Evolutionary conservation across 495 filamentous ascomycete species (phyloP).

Genomic region (Podospora fimiseda): DNA sequence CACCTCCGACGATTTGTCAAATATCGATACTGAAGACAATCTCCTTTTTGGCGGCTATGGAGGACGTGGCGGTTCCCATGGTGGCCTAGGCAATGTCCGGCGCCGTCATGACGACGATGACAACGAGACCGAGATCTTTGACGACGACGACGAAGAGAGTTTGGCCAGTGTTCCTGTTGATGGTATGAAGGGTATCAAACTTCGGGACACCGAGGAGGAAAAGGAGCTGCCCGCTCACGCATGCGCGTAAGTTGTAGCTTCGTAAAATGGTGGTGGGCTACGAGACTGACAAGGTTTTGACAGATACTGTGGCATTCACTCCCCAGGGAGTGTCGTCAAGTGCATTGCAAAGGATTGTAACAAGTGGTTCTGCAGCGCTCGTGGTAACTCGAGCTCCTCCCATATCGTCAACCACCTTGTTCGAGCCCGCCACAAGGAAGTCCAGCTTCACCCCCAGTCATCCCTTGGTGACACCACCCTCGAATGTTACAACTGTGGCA

Average conservation of each 20-base stretch:
- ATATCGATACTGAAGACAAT: conserved; percentile 70
- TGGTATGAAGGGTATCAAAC: conserved; percentile 60
- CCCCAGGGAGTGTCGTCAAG: conserved; percentile 89
- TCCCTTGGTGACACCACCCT: conserved; percentile 95
- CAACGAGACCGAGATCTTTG: conserved; percentile 79
- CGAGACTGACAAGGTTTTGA: conserved; percentile 11
- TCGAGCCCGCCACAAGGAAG: conserved; percentile 95
- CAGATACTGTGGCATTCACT: conserved; percentile 97
- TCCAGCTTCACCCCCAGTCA: conserved; percentile 90
- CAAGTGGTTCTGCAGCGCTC: conserved; percentile 99
- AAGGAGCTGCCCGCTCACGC: conserved; percentile 91
- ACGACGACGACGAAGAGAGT: conserved; percentile 90
- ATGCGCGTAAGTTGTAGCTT: conserved; percentile 69
- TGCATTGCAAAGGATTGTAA: conserved; percentile 73
- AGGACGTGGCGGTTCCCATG: conserved; percentile 50
- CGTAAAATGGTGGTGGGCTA: neutral
- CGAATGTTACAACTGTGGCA: conserved; percentile 99
- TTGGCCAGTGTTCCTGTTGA: conserved; percentile 79
- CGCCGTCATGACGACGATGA: conserved; percentile 75
- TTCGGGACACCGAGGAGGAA: conserved; percentile 66
- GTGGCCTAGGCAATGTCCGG: conserved; percentile 33
- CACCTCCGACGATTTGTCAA: conserved; percentile 53
- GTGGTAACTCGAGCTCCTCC: conserved; percentile 92
- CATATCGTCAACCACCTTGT: conserved; percentile 99
- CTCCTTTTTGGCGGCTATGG: conserved; percentile 62